These are phyloP conservation scores for Candida endomychidarum DNA, from an alignment of 805 yeast species.

Conservation along the genomic window DNA sequence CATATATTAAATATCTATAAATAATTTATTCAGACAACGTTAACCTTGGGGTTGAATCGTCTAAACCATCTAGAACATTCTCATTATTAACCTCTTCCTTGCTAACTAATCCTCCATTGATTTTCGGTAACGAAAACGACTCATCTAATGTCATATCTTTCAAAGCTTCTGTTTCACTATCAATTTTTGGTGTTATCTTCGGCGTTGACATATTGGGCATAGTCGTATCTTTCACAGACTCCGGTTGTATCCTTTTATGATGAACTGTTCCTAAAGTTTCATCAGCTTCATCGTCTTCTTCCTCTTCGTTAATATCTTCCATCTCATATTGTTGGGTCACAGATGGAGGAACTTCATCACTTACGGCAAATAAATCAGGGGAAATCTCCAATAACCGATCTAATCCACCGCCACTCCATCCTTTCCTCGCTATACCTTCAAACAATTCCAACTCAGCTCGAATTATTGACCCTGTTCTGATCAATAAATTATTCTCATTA, in stretches of 20 bases:
- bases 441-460: conserved; percentile 79
- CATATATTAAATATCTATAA: no score
- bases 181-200: no score
- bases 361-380: conserved; percentile 49
- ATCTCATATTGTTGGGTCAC: no score
- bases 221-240: no score
- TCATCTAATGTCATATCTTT: conserved; percentile 40
- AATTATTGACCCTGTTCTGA: conserved; percentile 60
- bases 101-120: conserved; percentile 21
- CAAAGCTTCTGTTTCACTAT: conserved; percentile 3
- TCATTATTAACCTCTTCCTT: conserved; percentile 7
- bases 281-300: conserved; percentile 3
- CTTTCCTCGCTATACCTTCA: conserved; percentile 79
- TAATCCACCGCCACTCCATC: conserved; percentile 85
- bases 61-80: conserved; percentile 11
- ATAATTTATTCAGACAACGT: no score
- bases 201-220: conserved; percentile 3
- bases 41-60: no score
- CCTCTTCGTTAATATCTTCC: conserved; percentile 5
- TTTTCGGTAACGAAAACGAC: conserved; percentile 51
- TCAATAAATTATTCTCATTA: conserved; percentile 55
- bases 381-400: conserved; percentile 64
- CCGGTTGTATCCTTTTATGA: neutral
- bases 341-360: no score
- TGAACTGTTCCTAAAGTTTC: conserved; percentile 14